Evolutionary conservation across 2,329 filamentous ascomycete species (phyloP), one percentile per base, ranked within the genome.

Genomic region (Diaporthe australafricana): DNA sequence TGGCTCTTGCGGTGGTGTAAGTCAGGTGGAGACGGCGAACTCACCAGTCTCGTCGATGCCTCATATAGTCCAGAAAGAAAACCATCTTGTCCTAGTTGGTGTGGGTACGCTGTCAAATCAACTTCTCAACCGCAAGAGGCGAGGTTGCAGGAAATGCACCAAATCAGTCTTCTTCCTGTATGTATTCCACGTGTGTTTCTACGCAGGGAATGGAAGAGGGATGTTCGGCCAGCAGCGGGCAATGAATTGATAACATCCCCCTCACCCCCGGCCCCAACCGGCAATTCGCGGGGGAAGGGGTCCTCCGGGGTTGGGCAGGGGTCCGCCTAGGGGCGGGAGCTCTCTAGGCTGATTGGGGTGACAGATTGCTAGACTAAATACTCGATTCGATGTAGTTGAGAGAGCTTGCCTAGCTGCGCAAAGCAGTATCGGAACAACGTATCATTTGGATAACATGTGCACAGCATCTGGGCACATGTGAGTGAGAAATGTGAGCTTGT

Each of bases 21-120:
- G 42, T 16, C 38, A 25, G 32, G 38, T 42, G 16, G 11, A 47
- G 70, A 57, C 25, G n/a, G n/a, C 17, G 38, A 62, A 63, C 87
- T 80, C 84, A 94, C 93, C 93, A 93, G 80, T 92, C 91, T 73
- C 87, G 87, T 76, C 87, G 88, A 81, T 95, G 93, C 77, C 92
- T 89, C 76, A 94, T 86, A 78, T 94, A 94, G 72, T 86, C 84
- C 50, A 82, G 75, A 45, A 86, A 80, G 73, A 85, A 83, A 40
- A 83, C 80, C 82, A 84, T 85, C 42, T 45, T 74, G 50, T 66
- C n/a, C 27, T 52, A 14, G 11, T 14, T 17, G 20, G 17, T 66
- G 17, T 27, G 22, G 4, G 32, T 66, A 5, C n/a, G 56, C 35
- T 60, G 7, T 7, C 17, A 40, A 22, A 2, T 20, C 25, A n/a